Evolutionary conservation across 192 early-diverging fungal species (phyloP), one percentile per base, ranked within the genome.

Genomic region (Linnemannia elongata): DNA sequence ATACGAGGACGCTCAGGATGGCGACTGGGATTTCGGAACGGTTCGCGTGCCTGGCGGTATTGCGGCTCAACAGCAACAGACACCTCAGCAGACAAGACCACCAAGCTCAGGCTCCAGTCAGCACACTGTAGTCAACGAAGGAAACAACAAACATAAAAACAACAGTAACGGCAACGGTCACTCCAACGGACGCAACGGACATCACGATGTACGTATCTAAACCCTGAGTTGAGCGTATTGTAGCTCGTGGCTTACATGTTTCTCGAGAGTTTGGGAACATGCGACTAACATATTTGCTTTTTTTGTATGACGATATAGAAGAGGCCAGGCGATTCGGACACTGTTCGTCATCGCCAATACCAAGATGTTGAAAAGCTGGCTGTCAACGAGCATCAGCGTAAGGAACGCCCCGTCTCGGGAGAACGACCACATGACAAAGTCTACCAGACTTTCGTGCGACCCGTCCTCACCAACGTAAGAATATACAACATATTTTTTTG

Each of bases 11-110:
- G 80, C 76, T 20, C 35, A 80, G 54, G 78, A 78, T 36, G 76
- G 76, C 6, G 44, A 47, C 35, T 89, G 89, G 89, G 85, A 89
- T 38, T 89, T 89, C 57, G 89, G 78, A 49, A 87, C 89, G 24
- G 77, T 87, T 6, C 79, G 85, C 6, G 42, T 87, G 17, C 79
- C 85, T 4, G 30, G 39, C 17, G 20, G 55, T 8, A 49, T 44
- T 30, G n/a, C 39, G 6, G 47, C 49, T 6, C 42, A 60, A 75
- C 47, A 72, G 22, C 76, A 68, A 33, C 69, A 71, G 20, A 24
- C 13, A 18, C 44, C 27, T 2, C 45, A 69, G 9, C n/a, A 15
- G 60, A 66, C n/a, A 4, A 66, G 42, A 45, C 38, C 72, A 30
- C 72, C 72, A 17, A 49, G 72, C 39, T 45, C 72, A 27, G 24